Percentiles rank a stretch among this genome's conserved stretches.
phyloP scores from a whole-genome alignment of 495 filamentous ascomycete genomes.

The Hypoxylon perforatum region DNA sequence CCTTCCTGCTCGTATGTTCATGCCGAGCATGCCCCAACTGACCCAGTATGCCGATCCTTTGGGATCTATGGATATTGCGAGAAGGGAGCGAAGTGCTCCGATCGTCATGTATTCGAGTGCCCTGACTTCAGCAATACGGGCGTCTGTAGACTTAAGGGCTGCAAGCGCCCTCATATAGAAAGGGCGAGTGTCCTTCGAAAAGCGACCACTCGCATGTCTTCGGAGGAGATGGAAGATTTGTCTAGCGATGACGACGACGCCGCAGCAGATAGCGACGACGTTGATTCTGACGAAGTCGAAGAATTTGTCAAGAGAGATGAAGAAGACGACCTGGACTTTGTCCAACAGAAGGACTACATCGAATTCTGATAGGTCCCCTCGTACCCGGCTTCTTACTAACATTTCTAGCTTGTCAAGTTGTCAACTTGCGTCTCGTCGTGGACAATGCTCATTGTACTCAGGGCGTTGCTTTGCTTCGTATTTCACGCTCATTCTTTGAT shows the following conservation, averaged over 20 bases:
- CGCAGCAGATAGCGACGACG: slow-evolving; percentile 82
- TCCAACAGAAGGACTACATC: slow-evolving; percentile 61
- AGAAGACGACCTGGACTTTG: slow-evolving; percentile 51
- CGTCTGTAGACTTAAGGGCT: slow-evolving; percentile 82
- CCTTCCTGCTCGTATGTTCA: slow-evolving; percentile 89
- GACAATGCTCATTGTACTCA: slow-evolving; percentile 22
- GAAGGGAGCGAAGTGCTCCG: slow-evolving; percentile 78
- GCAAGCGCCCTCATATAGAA: slow-evolving; percentile 87
- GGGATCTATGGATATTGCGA: slow-evolving; percentile 91
- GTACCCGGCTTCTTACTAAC: slow-evolving; percentile 29
- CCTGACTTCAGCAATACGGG: slow-evolving; percentile 95
- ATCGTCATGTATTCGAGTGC: slow-evolving; percentile 90
- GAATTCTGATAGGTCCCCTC: slow-evolving; percentile 47
- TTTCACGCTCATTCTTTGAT: slow-evolving; percentile 6
- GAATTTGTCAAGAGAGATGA: slow-evolving; percentile 69
- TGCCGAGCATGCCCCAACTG: slow-evolving; percentile 80
- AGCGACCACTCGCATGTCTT: slow-evolving; percentile 43
- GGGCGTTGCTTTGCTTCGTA: slow-evolving; percentile 10
- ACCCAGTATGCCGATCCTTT: slow-evolving; percentile 86
- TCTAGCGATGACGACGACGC: slow-evolving; percentile 89
- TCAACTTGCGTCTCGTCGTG: slow-evolving; percentile 12
- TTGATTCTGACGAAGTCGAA: slow-evolving; percentile 88
- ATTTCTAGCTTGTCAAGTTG: slow-evolving; percentile 19
- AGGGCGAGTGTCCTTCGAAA: slow-evolving; percentile 75
- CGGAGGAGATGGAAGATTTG: slow-evolving; percentile 75